Conservation (phyloP, 2,329 filamentous ascomycete species). For the Gaeumannomyces sp. region DNA sequence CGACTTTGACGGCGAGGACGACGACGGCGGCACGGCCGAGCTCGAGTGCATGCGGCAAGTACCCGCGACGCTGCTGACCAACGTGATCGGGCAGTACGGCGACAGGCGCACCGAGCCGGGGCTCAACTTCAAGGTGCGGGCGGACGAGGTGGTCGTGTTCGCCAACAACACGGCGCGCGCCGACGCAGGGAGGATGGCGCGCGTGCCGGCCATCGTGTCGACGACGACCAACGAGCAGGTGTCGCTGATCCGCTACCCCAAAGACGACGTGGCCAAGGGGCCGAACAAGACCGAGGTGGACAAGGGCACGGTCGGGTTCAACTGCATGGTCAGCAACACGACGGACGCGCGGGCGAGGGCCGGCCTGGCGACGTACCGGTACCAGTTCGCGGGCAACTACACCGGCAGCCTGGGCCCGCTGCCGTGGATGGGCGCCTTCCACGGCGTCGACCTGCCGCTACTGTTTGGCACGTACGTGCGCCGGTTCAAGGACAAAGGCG, state of each 20-base stretch:
- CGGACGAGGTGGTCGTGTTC: conserved; percentile 18
- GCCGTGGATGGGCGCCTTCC: conserved; percentile 13
- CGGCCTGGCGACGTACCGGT: conserved; percentile 29
- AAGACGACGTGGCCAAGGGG: conserved; percentile 23
- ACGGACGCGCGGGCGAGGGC: conserved; percentile 14
- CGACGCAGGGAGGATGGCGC: conserved; percentile 20
- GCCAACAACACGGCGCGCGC: conserved; percentile 11
- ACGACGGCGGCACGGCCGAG: conserved; percentile 20
- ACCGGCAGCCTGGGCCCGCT: conserved; percentile 29
- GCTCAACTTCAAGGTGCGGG: conserved; percentile 21
- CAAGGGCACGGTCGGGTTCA: conserved; percentile 19
- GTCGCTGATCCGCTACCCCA: conserved; percentile 23
- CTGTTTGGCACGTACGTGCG: conserved; percentile 11
- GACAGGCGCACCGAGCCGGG: conserved; percentile 19
- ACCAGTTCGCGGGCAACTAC: conserved; percentile 35
- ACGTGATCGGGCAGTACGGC: conserved; percentile 26
- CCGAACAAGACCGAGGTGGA: conserved; percentile 20
- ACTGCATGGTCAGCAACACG: conserved; percentile 21
- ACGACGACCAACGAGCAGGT: conserved; percentile 27
- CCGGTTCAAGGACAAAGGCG: neutral
- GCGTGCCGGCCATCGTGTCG: conserved; percentile 25
- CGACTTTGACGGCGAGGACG: conserved; percentile 18
- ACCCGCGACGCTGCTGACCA: conserved; percentile 23
- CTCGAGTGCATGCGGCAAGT: conserved; percentile 31
- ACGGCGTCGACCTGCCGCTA: conserved; percentile 12